phyloP scores from a whole-genome alignment of 768 basidiomycete genomes.

The Hortiboletus flavorubellus region DNA sequence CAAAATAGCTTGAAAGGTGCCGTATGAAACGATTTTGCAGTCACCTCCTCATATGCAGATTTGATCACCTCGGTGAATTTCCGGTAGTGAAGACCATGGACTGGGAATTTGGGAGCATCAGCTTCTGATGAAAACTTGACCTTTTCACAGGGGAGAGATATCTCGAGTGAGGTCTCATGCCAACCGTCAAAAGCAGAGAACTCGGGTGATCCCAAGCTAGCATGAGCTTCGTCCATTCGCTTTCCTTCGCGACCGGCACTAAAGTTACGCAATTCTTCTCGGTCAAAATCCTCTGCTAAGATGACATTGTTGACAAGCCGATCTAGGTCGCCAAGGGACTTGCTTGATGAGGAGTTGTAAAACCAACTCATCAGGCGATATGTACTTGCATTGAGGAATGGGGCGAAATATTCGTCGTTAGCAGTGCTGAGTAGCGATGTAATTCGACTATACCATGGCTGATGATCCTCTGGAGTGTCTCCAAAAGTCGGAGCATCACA shows the following conservation, averaged over 20 bases:
- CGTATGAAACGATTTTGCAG: constrained; percentile 13
- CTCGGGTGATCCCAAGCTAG: not conserved
- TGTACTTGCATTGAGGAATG: constrained; percentile 20
- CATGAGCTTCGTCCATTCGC: not conserved
- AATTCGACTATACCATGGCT: constrained; percentile 10
- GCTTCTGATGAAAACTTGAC: not conserved
- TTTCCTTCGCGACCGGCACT: not conserved
- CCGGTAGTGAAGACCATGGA: constrained; percentile 26
- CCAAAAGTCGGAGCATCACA: not conserved
- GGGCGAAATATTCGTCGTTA: not conserved
- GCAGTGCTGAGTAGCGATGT: not conserved
- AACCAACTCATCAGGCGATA: constrained; percentile 28
- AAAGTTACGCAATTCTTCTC: constrained; percentile 5
- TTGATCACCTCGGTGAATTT: constrained; percentile 24
- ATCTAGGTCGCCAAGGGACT: constrained; percentile 9
- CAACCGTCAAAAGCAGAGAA: not conserved
- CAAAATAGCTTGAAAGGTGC: constrained; percentile 17
- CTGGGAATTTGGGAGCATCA: not conserved
- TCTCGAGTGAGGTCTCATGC: not conserved
- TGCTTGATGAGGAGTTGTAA: constrained; percentile 14
- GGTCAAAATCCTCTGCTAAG: constrained; percentile 11
- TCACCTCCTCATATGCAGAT: constrained; percentile 17
- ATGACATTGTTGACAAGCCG: constrained; percentile 15
- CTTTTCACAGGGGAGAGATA: not conserved
- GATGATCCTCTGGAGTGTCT: not conserved